A percentile compares a stretch with the other conserved stretches of the same genome.
phyloP scores from a whole-genome alignment of 768 basidiomycete species.

The Hygrophorus russula region DNA sequence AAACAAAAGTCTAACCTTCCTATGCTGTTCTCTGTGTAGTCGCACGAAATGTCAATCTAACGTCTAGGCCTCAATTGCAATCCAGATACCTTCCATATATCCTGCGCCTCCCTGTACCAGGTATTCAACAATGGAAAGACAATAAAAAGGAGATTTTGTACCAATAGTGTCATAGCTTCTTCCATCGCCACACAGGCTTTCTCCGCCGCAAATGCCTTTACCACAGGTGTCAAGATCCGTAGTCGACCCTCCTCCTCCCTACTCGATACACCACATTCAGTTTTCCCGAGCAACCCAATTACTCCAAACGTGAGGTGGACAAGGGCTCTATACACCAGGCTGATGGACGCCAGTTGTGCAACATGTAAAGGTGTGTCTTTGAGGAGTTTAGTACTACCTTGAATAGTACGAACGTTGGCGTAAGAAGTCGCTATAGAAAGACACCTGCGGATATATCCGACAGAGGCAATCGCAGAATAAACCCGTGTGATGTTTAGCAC shows the following conservation, averaged over 20 bases:
- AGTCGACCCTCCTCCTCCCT: constrained; percentile 40
- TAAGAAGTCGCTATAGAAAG: constrained; percentile 58
- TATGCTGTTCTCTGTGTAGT: constrained; percentile 45
- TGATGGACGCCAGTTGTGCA: constrained; percentile 48
- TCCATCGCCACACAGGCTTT: constrained; percentile 55
- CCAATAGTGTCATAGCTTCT: constrained; percentile 57
- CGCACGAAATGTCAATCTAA: no score
- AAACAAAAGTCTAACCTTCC: constrained; percentile 29
- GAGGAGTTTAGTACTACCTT: constrained; percentile 37
- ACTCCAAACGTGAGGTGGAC: constrained; percentile 53
- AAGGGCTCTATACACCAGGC: constrained; percentile 54
- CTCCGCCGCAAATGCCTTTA: constrained; percentile 62
- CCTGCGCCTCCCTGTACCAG: constrained; percentile 48
- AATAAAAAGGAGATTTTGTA: no score
- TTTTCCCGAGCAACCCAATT: constrained; percentile 46
- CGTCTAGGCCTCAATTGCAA: no score
- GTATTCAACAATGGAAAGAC: no score
- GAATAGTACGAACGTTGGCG: constrained; percentile 46
- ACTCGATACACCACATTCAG: constrained; percentile 43
- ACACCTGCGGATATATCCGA: constrained; percentile 49
- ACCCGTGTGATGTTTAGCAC: constrained; percentile 72
- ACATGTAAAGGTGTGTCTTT: constrained; percentile 52
- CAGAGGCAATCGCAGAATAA: constrained; percentile 46
- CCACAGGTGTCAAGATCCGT: constrained; percentile 55
- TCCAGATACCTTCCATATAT: constrained; percentile 47